phyloP scores from a whole-genome alignment of 371 early-diverging fungal genomes.

The Circinella minor region DNA sequence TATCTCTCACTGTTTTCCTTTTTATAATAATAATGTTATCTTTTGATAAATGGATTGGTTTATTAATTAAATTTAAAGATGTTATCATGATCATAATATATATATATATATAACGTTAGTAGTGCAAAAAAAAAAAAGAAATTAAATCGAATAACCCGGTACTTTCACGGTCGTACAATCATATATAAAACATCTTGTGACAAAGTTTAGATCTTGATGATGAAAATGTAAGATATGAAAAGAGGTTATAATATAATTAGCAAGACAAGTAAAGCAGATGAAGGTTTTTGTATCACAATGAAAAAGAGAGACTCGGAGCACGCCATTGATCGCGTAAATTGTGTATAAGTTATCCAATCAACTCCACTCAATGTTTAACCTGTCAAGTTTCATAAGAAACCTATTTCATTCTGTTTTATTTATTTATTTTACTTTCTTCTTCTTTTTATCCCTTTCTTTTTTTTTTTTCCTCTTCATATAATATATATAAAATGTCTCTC shows the following conservation, averaged over 20 bases:
- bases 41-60: no score
- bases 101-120: no score
- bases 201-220: conserved; percentile 5
- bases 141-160: neutral
- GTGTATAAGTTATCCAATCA: no score
- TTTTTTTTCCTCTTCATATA: neutral
- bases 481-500: neutral
- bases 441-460: neutral
- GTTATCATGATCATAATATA: no score
- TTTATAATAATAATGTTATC: no score
- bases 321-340: neutral
- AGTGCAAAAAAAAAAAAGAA: neutral
- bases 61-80: no score
- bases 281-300: neutral
- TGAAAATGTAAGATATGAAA: neutral
- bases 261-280: neutral
- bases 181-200: neutral
- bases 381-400: no score
- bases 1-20: no score
- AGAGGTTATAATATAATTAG: neutral
- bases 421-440: no score
- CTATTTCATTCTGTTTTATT: no score
- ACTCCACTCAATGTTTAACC: no score
- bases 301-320: neutral
- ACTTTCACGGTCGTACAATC: neutral